Percentiles rank a stretch among this genome's conserved stretches.
Evolutionary conservation across 2,329 filamentous ascomycete species (phyloP).

Genomic region (Blumeriella jaapii): DNA sequence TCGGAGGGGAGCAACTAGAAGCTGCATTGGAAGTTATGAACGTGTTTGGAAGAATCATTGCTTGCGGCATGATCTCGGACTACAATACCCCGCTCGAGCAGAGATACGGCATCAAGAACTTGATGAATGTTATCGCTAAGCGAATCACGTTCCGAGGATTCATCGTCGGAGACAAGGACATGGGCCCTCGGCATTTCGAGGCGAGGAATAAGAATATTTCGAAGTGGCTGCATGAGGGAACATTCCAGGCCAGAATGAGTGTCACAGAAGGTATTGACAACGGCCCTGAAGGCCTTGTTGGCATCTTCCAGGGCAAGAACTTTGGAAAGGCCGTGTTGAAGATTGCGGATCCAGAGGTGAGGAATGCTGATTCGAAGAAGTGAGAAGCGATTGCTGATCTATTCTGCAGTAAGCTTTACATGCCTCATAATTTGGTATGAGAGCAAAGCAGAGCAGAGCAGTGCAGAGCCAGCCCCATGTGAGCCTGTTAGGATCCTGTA

Average conservation of each 20-base stretch:
- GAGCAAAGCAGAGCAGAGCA: too few relatives aligned
- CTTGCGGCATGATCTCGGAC: constrained; percentile 54
- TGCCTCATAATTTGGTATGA: too few relatives aligned
- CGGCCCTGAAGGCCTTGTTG: constrained; percentile 50
- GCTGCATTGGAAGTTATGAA: constrained; percentile 55
- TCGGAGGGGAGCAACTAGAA: constrained; percentile 63
- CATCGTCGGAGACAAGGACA: constrained; percentile 49
- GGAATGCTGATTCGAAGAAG: too few relatives aligned
- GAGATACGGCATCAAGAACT: constrained; percentile 49
- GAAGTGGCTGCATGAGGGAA: constrained; percentile 57
- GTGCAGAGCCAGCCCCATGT: too few relatives aligned
- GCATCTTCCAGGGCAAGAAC: constrained; percentile 58
- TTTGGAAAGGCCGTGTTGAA: constrained; percentile 64
- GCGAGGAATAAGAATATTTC: constrained; percentile 55
- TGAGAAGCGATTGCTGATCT: too few relatives aligned
- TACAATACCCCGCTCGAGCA: constrained; percentile 47
- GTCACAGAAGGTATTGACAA: constrained; percentile 58
- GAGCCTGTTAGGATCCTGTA: too few relatives aligned
- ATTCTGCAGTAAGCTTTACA: too few relatives aligned
- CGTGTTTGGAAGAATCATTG: constrained; percentile 49
- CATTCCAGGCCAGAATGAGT: constrained; percentile 48
- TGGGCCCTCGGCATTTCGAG: constrained; percentile 47
- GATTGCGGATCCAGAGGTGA: constrained; percentile 31
- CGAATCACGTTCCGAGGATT: constrained; percentile 55
- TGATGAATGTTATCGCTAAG: constrained; percentile 48